Base-by-base conservation (phyloP, 768 basidiomycete genomes). In the Tylopilus plumbeoviolaceoides region DNA sequence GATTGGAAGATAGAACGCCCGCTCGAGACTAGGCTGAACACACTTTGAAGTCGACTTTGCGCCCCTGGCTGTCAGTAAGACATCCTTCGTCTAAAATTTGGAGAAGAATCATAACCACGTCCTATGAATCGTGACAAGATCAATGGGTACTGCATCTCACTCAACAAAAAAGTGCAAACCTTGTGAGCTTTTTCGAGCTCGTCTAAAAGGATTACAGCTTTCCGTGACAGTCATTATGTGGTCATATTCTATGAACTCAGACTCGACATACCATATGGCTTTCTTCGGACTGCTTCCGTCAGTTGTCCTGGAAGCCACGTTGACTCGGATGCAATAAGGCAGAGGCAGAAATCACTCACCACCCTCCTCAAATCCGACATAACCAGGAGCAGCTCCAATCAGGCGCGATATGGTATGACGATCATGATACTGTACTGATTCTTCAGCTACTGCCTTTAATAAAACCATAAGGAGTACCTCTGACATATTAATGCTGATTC, bases 401-500 rank as follows among this genome's bases (percentile, higher is more conserved):
- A 98, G 74, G 5, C 93, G 79, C 0, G 91, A 91, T 48, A 98
- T 86, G 0, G 91, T 92, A 63, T 98, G 91, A 48, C 93, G 82
- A 59, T 95, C 94, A 47, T 91, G 89, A 62, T 89, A 97, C 80
- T 91, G 69, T n/a, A 46, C 35, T 35, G 4, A 42, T 36, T 45
- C 9, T 31, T 38, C 31, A 39, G n/a, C 1, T 9, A 20, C n/a
- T 18, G 27, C 3, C 4, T 36, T 14, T 10, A 35, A 25, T 12
- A 52, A 10, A 7, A 41, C 40, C 14, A 30, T 46, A 25, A 15
- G n/a, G 14, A 59, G 21, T 54, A 75, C 66, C 72, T 97, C 91
- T n/a, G 89, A 89, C 91, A 95, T 94, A 60, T 97, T 95, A 64
- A 95, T 91, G 54, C 86, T 89, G 57, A 94, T 91, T 49, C 87